A percentile compares a stretch with the other conserved stretches of the same genome.
Conservation (phyloP, 176 grass and related monocot species). For the Oryza meridionalis region DNA sequence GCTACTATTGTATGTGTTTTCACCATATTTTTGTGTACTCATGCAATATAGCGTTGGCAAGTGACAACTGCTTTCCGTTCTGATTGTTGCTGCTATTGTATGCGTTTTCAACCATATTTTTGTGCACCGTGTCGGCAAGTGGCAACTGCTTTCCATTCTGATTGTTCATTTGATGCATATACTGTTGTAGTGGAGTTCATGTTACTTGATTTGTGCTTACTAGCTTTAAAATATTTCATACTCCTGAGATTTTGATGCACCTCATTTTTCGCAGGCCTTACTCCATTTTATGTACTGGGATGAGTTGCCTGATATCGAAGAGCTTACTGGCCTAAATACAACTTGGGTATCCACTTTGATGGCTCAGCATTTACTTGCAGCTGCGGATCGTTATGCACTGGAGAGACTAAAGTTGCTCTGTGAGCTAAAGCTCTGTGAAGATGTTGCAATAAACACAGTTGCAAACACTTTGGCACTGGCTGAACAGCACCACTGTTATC, state of each 20-base stretch:
- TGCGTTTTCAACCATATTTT: background rate
- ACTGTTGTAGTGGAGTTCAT: background rate
- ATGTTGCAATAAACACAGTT: slow-evolving; percentile 97
- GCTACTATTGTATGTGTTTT: background rate
- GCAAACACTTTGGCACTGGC: slow-evolving; percentile 95
- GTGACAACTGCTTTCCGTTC: too few relatives aligned
- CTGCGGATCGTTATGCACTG: slow-evolving; percentile 90
- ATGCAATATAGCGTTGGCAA: background rate
- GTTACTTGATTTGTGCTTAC: background rate
- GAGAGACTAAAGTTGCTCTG: slow-evolving; percentile 92
- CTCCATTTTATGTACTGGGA: slow-evolving; percentile 99
- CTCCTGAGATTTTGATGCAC: background rate
- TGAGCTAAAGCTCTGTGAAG: slow-evolving; percentile 75
- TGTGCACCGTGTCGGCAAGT: background rate
- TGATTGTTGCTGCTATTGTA: background rate
- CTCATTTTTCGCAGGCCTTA: slow-evolving; percentile 60
- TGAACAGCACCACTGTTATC: slow-evolving; percentile 94
- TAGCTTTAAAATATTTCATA: background rate
- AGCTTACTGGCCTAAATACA: slow-evolving; percentile 78
- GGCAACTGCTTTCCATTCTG: background rate
- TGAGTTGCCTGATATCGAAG: slow-evolving; percentile 79
- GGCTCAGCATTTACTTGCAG: slow-evolving; percentile 95
- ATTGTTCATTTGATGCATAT: background rate
- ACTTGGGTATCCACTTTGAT: slow-evolving; percentile 89
- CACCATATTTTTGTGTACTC: background rate